phyloP scores from a whole-genome alignment of 83 land plant genomes.

The Picea mariana region DNA sequence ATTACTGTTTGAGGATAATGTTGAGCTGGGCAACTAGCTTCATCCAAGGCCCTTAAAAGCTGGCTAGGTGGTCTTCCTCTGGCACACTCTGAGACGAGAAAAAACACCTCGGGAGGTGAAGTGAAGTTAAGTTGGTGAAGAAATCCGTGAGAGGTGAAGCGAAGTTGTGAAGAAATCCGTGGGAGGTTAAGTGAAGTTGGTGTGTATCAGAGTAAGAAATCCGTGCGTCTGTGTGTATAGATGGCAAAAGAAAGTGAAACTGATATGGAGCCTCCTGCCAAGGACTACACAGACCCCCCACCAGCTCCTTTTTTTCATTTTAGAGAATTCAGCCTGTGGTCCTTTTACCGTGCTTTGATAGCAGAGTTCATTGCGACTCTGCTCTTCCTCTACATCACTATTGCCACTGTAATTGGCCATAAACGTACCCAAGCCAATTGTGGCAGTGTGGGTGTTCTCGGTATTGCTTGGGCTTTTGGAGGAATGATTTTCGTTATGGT shows the following conservation, averaged over 20 bases:
- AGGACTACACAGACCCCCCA: slow-evolving; percentile 38
- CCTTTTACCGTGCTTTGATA: slow-evolving; percentile 38
- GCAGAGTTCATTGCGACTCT: slow-evolving; percentile 28
- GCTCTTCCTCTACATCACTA: slow-evolving; percentile 17
- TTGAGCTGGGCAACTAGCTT: too few species aligned
- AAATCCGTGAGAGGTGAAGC: too few species aligned
- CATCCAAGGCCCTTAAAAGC: too few species aligned
- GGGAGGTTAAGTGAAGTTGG: too few species aligned
- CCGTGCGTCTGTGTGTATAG: too few species aligned
- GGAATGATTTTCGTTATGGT: slow-evolving; percentile 66
- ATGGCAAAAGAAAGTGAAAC: not conserved
- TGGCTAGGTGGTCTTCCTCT: too few species aligned
- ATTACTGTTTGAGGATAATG: too few species aligned
- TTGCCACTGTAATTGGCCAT: slow-evolving; percentile 56
- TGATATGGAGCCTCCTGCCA: slow-evolving; percentile 6
- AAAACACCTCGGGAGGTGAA: too few species aligned
- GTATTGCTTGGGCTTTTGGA: slow-evolving; percentile 66
- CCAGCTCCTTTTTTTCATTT: slow-evolving; percentile 27
- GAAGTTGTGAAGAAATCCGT: too few species aligned
- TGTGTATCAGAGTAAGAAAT: too few species aligned
- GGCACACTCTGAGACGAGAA: too few species aligned
- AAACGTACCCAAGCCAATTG: slow-evolving; percentile 25
- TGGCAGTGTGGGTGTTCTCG: slow-evolving; percentile 49
- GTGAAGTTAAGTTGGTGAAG: too few species aligned
- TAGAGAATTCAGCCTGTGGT: slow-evolving; percentile 29